phyloP scores from a whole-genome alignment of 495 filamentous ascomycete species.

The Aspergillus panamensis region DNA sequence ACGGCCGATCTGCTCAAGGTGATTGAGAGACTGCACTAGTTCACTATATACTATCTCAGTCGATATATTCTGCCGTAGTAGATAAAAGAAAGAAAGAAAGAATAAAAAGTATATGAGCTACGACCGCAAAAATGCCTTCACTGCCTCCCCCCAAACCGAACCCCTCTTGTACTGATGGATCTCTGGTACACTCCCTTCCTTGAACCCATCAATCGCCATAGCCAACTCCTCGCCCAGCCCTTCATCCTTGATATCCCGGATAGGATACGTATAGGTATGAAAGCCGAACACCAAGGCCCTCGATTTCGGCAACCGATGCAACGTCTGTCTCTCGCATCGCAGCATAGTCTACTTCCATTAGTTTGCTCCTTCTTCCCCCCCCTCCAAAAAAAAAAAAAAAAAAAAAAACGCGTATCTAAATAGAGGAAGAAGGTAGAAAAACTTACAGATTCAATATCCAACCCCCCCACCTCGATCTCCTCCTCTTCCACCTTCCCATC shows the following conservation, averaged over 20 bases:
- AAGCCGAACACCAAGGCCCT: conserved; percentile 70
- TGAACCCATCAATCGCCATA: conserved; percentile 68
- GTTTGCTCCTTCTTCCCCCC: background rate
- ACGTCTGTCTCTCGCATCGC: conserved; percentile 71
- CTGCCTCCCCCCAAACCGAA: conserved; percentile 61
- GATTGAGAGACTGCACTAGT: conserved; percentile 44
- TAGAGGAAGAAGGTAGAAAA: background rate
- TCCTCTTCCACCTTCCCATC: background rate
- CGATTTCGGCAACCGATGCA: conserved; percentile 66
- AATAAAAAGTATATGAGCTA: conserved; percentile 3
- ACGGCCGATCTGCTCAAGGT: conserved; percentile 86
- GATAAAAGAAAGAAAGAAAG: conserved; percentile 3
- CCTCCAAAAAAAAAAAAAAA: background rate
- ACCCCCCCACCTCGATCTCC: conserved; percentile 28
- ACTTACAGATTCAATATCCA: conserved; percentile 51
- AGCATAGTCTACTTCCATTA: conserved; percentile 45
- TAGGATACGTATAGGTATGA: conserved; percentile 74
- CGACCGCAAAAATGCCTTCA: conserved; percentile 55
- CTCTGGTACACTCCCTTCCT: conserved; percentile 60
- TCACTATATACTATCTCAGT: too few relatives aligned
- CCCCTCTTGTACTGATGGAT: conserved; percentile 69
- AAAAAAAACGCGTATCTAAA: too few relatives aligned
- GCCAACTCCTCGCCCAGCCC: conserved; percentile 63
- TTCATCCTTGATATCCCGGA: conserved; percentile 66
- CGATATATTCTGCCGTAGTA: background rate